Evolutionary conservation across 768 basidiomycete genomes (phyloP), one percentile per base, ranked within the genome.

Genomic region (Tricholomella constricta): DNA sequence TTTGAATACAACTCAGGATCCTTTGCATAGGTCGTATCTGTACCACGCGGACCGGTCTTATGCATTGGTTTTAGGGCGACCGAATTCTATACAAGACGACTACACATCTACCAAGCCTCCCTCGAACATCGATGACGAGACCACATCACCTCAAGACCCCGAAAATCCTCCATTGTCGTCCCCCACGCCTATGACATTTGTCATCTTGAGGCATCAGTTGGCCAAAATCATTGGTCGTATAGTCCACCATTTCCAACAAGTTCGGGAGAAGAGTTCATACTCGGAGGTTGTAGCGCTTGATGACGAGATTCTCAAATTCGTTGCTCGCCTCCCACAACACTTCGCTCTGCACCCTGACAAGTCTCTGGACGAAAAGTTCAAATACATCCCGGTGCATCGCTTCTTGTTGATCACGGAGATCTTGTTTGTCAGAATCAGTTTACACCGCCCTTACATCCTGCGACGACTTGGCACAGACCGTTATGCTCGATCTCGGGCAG

Each of bases 11-110:
- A 32, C 14, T 37, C 14, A 7, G 11, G 42, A 31, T 58, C 20
- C 47, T 64, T 56, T 43, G 29, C 32, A 38, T 68, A 88, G 89
- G 90, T 88, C 91, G 3, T 91, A 92, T 66, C 72, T 97, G 1
- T 95, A 96, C 65, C 94, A 98, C 65, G 94, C 94, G 4, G 94
- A 97, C 69, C 85, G 92, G 44, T 91, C 93, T 10, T 94, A 91
- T 69, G 92, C 93, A 12, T 78, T 96, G 62, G 86, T 94, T n/a
- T 75, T 96, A 15, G 94, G 94, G 31, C 79, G 94, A 58, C 94
- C 94, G 4, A 86, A 86, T 60, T 88, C 90, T 15, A 95, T 97
- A 45, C 89, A 93, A 63, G 90, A 93, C 61, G 87, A 85, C 48
- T 95, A 92, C 66, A 89, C 90, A 5, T 94, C 92, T 34, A 91